A percentile compares a stretch with the other conserved stretches of the same genome.
Conservation (phyloP, 1,284 basidiomycete species). For the Cryptococcus jaspeensis region DNA sequence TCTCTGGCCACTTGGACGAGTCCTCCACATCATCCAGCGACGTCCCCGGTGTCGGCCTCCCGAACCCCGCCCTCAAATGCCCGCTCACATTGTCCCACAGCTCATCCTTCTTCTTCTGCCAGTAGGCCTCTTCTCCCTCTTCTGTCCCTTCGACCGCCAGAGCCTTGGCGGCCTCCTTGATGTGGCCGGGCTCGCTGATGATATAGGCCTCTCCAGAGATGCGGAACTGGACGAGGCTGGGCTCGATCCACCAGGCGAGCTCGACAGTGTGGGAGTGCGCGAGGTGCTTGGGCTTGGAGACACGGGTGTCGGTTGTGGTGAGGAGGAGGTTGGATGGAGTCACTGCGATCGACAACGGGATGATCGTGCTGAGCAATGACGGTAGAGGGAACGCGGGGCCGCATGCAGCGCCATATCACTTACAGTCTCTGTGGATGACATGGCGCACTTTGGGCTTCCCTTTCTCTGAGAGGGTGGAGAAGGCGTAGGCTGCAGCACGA, state of each 20-base stretch:
- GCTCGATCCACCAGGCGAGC: constrained; percentile 46
- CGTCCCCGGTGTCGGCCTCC: constrained; percentile 40
- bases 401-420: no score
- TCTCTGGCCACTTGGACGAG: constrained; percentile 34
- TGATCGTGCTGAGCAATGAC: not conserved
- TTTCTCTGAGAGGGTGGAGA: constrained; percentile 32
- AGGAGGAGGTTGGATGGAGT: constrained; percentile 40
- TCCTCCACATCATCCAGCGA: constrained; percentile 32
- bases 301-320: constrained; percentile 47
- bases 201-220: constrained; percentile 39
- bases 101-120: constrained; percentile 37
- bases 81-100: constrained; percentile 41
- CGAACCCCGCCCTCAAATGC: constrained; percentile 47
- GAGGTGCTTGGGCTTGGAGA: constrained; percentile 45
- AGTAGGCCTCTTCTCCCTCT: constrained; percentile 31
- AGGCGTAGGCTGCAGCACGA: constrained; percentile 37
- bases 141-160: constrained; percentile 19
- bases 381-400: no score
- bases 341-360: constrained; percentile 12
- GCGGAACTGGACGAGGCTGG: constrained; percentile 43
- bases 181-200: constrained; percentile 12
- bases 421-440: constrained; percentile 45
- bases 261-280: constrained; percentile 29
- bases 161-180: constrained; percentile 5
- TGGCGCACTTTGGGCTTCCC: constrained; percentile 41